phyloP scores from a whole-genome alignment of 192 early-diverging fungal genomes.

The Chytriomyces sp. region DNA sequence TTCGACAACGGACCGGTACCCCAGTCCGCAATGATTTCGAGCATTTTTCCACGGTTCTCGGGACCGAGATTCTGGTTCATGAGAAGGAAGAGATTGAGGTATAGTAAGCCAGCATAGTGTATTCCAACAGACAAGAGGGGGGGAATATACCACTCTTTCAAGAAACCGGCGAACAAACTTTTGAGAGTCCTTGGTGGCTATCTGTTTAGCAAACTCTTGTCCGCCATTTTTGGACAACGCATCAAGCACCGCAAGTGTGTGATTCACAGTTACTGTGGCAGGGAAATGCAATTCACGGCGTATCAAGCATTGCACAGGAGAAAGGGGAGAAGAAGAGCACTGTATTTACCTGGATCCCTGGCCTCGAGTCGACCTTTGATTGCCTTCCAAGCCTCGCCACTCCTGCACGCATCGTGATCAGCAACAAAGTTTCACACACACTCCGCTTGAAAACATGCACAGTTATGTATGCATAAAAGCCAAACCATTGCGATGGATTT shows the following conservation, averaged over 20 bases:
- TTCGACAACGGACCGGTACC: neutral
- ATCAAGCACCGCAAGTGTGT: slow-evolving; percentile 16
- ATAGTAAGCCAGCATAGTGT: no score
- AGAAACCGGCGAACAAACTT: slow-evolving; percentile 19
- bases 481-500: neutral
- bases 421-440: neutral
- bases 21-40: slow-evolving; percentile 17
- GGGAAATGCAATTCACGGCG: no score
- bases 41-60: slow-evolving; percentile 23
- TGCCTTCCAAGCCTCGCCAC: neutral
- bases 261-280: slow-evolving; percentile 2
- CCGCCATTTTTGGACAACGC: slow-evolving; percentile 20
- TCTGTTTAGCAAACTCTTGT: neutral
- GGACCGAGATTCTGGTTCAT: slow-evolving; percentile 9
- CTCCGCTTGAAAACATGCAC: neutral
- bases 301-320: neutral
- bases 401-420: neutral
- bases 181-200: slow-evolving; percentile 1
- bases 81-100: no score
- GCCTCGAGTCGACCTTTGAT: neutral
- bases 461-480: no score
- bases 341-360: slow-evolving; percentile 4
- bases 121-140: no score
- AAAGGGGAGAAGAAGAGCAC: no score
- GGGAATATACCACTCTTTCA: neutral